Evolutionary conservation across 2,329 filamentous ascomycete genomes (phyloP), one percentile per base, ranked within the genome.

Genomic region (Aquanectria penicillioides): DNA sequence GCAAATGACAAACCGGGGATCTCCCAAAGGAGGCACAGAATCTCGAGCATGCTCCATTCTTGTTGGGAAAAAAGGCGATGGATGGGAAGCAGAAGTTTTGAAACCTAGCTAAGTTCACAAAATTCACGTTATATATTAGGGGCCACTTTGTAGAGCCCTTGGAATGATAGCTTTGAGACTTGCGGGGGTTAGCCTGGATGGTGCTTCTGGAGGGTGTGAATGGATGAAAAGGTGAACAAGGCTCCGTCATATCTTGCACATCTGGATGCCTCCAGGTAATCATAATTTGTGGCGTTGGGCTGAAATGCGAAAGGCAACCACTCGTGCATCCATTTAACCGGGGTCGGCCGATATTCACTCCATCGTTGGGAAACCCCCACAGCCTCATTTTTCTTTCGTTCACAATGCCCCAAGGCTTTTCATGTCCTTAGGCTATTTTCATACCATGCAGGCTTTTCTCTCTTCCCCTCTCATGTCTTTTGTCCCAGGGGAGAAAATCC

Each of bases 1-100:
- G 47, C 60, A 61, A 7, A 63, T 38, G 13, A 63, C 44, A 22
- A 63, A 63, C 8, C 60, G 52, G 4, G 22, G 48, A 1, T 44
- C 52, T 6, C 51, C 47, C 38, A 37, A 37, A 6, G 36, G 20
- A 26, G 9, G 10, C n/a, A 15, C 20, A 12, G 11, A 11, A 4
- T 6, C 13, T 40, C 15, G 37, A 10, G 4, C 38, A 13, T 43
- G 28, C 3, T 25, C 23, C 38, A 43, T 43, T 2, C 3, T 26
- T 26, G 12, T 13, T 12, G 15, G 23, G 9, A 3, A 20, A 40
- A 40, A 3, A 9, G 6, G 8, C 10, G 22, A 23, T n/a, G 13
- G n/a, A 23, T 15, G 12, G 11, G 38, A 22, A 10, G n/a, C 9
- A 12, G 38, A 22, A 10, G n/a, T 11, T 15, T 15, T 25, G 38